Evolutionary conservation across 1,139 yeast species (phyloP).

Genomic region (Candida tropicalis): DNA sequence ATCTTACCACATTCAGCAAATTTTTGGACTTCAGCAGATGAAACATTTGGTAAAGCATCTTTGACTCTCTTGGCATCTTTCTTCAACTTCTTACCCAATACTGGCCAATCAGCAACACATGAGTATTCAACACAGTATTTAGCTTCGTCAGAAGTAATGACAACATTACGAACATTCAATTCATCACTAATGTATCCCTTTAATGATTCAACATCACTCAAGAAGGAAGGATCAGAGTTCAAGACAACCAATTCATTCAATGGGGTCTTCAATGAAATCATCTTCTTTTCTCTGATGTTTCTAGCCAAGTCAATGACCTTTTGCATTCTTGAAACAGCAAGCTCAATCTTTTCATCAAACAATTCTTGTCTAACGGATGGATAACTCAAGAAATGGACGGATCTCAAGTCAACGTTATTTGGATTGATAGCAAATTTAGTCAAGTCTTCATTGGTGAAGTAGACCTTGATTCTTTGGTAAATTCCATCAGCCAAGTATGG

Average conservation of each 20-base stretch:
- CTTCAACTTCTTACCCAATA: slow-evolving; percentile 94
- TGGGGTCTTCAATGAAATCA: slow-evolving; percentile 93
- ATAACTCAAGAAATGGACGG: slow-evolving; percentile 90
- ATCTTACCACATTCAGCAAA: slow-evolving; percentile 76
- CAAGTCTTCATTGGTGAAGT: slow-evolving; percentile 58
- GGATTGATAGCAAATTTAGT: slow-evolving; percentile 44
- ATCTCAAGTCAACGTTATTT: slow-evolving; percentile 59
- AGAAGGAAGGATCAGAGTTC: slow-evolving; percentile 74
- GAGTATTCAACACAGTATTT: slow-evolving; percentile 89
- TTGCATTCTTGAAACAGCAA: slow-evolving; percentile 95
- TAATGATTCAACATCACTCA: slow-evolving; percentile 77
- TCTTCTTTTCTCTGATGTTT: slow-evolving; percentile 93
- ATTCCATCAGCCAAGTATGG: slow-evolving; percentile 93
- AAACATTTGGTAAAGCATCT: slow-evolving; percentile 82
- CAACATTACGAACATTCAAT: slow-evolving; percentile 84
- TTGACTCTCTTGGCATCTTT: slow-evolving; percentile 92
- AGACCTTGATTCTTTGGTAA: slow-evolving; percentile 71
- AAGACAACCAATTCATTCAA: slow-evolving; percentile 84
- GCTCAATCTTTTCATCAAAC: slow-evolving; percentile 75
- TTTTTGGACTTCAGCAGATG: slow-evolving; percentile 79
- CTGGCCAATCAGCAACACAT: slow-evolving; percentile 99
- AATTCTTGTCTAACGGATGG: slow-evolving; percentile 85
- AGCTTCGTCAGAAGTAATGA: slow-evolving; percentile 88
- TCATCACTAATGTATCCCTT: slow-evolving; percentile 84
- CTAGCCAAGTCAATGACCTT: slow-evolving; percentile 95